phyloP scores from a whole-genome alignment of 148 eudicot genomes.

The Camellia japonica region DNA sequence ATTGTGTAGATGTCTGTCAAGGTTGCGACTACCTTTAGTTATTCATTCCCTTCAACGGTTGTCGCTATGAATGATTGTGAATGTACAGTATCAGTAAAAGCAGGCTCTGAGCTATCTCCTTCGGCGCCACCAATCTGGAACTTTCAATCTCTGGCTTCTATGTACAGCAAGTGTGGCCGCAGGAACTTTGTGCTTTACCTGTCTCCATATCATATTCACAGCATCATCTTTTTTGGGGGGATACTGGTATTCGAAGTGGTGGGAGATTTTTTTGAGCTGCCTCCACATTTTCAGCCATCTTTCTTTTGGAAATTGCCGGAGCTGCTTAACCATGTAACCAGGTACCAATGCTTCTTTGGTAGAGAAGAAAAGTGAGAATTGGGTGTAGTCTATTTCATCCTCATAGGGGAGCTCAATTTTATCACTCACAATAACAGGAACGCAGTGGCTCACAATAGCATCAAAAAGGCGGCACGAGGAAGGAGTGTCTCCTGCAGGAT shows the following conservation, averaged over 20 bases:
- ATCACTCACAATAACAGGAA: constrained; percentile 83
- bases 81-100: constrained; percentile 17
- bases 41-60: constrained; percentile 16
- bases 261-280: constrained; percentile 57
- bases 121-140: constrained; percentile 85
- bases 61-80: constrained; percentile 7
- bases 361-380: constrained; percentile 76
- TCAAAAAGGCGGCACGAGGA: constrained; percentile 89
- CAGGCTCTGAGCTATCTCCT: constrained; percentile 30
- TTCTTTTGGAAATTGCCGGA: constrained; percentile 55
- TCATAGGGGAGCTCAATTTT: constrained; percentile 85
- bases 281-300: constrained; percentile 87
- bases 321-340: constrained; percentile 56
- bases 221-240: constrained; percentile 83
- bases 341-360: constrained; percentile 55
- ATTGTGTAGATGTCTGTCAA: not conserved
- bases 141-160: constrained; percentile 72
- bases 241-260: constrained; percentile 78
- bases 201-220: constrained; percentile 93
- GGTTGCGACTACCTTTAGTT: not conserved
- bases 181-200: constrained; percentile 75
- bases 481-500: constrained; percentile 92
- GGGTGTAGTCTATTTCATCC: constrained; percentile 67
- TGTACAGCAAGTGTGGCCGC: constrained; percentile 65
- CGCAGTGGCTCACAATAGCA: constrained; percentile 87